phyloP scores from a whole-genome alignment of 495 filamentous ascomycete genomes.

The Xylaria nigripes region DNA sequence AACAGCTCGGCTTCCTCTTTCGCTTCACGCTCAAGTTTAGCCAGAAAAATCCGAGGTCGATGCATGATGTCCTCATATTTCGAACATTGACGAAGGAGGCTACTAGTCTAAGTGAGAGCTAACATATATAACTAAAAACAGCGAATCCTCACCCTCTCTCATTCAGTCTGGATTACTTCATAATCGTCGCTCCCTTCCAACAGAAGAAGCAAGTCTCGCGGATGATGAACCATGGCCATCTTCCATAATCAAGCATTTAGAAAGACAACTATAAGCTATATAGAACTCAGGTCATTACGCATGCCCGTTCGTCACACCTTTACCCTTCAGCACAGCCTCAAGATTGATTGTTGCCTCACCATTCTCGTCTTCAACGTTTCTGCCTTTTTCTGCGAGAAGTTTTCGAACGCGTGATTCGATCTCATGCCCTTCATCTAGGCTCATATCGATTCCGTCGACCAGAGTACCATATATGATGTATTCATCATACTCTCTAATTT shows the following conservation, averaged over 20 bases:
- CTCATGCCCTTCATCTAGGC: slow-evolving; percentile 13
- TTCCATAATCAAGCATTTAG: background rate
- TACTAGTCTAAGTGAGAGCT: background rate
- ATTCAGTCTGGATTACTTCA: background rate
- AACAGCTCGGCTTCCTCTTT: too few species aligned
- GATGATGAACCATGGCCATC: background rate
- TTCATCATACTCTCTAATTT: slow-evolving; percentile 12
- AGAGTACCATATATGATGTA: slow-evolving; percentile 15
- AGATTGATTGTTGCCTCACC: background rate
- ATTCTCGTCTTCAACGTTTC: background rate
- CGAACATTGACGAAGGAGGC: background rate
- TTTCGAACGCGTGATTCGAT: slow-evolving; percentile 14
- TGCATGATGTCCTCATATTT: too few species aligned
- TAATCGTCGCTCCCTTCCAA: background rate
- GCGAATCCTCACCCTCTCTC: background rate
- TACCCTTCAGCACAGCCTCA: slow-evolving; percentile 2
- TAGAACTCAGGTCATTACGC: background rate
- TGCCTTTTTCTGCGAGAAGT: slow-evolving; percentile 3
- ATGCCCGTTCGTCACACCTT: background rate
- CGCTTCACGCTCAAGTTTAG: background rate
- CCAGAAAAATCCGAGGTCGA: too few species aligned
- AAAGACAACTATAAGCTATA: background rate
- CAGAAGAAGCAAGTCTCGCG: background rate
- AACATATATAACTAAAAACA: background rate
- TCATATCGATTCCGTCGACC: slow-evolving; percentile 20